Evolutionary conservation across 192 early-diverging fungal species (phyloP).

Genomic region (Chytriomyces sp.): DNA sequence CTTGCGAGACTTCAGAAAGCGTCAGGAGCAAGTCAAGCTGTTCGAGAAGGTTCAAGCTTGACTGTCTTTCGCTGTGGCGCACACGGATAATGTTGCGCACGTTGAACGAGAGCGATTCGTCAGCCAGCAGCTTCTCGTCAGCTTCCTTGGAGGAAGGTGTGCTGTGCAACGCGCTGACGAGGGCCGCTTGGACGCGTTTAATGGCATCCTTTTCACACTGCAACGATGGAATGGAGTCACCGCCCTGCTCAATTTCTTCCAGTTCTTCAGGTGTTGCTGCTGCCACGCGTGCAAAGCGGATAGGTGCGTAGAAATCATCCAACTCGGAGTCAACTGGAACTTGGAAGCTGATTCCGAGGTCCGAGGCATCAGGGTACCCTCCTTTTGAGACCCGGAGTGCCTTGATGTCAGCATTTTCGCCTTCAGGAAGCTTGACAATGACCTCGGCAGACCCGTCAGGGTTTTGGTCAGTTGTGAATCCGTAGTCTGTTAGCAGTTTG

Average conservation of each 20-base stretch:
- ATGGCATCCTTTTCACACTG: background rate
- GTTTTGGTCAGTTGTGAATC: background rate
- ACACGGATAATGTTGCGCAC: background rate
- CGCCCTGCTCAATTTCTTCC: background rate
- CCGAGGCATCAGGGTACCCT: background rate
- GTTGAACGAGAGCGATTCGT: background rate
- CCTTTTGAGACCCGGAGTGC: background rate
- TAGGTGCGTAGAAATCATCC: background rate
- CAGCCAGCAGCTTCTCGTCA: background rate
- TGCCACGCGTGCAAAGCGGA: background rate
- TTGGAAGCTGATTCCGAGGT: background rate
- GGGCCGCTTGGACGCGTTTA: background rate
- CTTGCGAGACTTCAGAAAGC: background rate
- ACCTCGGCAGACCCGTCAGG: background rate
- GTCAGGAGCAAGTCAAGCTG: background rate
- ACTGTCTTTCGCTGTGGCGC: background rate
- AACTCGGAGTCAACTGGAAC: background rate
- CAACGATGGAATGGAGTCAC: background rate
- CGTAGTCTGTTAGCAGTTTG: background rate
- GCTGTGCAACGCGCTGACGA: background rate
- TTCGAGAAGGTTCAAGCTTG: background rate
- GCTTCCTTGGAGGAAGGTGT: constrained; percentile 1
- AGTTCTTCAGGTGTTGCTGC: background rate
- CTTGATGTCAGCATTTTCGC: background rate
- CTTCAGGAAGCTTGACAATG: background rate